phyloP scores from a whole-genome alignment of 129 eudicot genomes.

The Artemisia annua region DNA sequence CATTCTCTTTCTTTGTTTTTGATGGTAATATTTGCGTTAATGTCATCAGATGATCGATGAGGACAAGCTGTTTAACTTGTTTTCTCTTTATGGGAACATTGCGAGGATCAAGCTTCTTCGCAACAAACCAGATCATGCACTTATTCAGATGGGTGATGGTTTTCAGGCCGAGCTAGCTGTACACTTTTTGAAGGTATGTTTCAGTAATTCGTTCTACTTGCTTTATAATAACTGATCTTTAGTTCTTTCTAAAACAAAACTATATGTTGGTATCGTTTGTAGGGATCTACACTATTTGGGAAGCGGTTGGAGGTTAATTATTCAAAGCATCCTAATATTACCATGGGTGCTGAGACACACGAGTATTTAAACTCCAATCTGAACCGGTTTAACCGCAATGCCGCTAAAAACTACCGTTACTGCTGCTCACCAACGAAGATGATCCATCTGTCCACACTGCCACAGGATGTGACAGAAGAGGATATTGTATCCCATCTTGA shows the following conservation, averaged over 20 bases:
- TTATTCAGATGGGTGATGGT: conserved; percentile 97
- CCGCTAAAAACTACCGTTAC: conserved; percentile 91
- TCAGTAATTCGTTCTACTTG: background rate
- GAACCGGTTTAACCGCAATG: conserved; percentile 90
- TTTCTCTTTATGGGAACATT: conserved; percentile 92
- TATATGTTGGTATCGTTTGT: conserved; percentile 12
- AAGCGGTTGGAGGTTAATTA: conserved; percentile 88
- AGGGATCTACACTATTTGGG: conserved; percentile 88
- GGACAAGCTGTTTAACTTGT: conserved; percentile 90
- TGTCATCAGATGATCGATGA: conserved; percentile 30
- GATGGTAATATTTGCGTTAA: too few species aligned
- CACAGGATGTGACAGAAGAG: conserved; percentile 84
- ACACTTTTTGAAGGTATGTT: conserved; percentile 75
- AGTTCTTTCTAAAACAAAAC: background rate
- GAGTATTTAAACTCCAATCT: conserved; percentile 92
- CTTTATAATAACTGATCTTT: too few species aligned
- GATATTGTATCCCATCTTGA: conserved; percentile 74
- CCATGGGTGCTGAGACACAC: conserved; percentile 87
- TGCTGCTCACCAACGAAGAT: conserved; percentile 97
- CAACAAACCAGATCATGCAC: conserved; percentile 93
- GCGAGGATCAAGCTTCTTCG: conserved; percentile 86
- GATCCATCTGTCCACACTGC: conserved; percentile 93
- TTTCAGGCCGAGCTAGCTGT: conserved; percentile 97
- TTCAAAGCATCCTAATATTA: conserved; percentile 80
- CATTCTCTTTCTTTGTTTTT: too few species aligned